A percentile compares a stretch with the other conserved stretches of the same genome.
Conservation (phyloP, 1,139 yeast species). For the Kurtzmaniella quercitrusa region DNA sequence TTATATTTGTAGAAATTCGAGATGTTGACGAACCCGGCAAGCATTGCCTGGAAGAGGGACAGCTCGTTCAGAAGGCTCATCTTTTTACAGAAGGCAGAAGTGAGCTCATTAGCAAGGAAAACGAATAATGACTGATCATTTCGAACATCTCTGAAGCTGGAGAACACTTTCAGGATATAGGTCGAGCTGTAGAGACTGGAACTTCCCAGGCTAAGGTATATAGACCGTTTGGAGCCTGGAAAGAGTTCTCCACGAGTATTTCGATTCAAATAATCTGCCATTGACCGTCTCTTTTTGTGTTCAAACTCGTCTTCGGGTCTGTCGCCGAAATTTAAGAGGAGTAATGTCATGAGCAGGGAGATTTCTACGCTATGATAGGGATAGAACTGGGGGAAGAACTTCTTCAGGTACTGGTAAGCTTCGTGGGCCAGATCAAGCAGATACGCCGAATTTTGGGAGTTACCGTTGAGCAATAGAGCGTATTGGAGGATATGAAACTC, state of each 20-base stretch:
- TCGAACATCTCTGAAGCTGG: constrained; percentile 37
- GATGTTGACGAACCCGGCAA: constrained; percentile 69
- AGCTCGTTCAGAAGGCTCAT: constrained; percentile 67
- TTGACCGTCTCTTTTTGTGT: background rate
- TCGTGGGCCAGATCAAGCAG: constrained; percentile 25
- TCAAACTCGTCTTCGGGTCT: constrained; percentile 5
- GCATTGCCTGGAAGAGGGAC: constrained; percentile 60
- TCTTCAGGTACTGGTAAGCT: constrained; percentile 56
- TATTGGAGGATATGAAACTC: constrained; percentile 61
- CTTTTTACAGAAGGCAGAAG: constrained; percentile 62
- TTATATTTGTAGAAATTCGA: constrained; percentile 69
- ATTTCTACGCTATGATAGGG: constrained; percentile 38
- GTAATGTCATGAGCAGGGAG: constrained; percentile 50
- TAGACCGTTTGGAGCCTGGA: background rate
- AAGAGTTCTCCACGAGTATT: no score
- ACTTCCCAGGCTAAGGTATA: constrained; percentile 13
- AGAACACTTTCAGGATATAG: constrained; percentile 35
- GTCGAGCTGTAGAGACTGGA: constrained; percentile 19
- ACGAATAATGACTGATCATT: constrained; percentile 27
- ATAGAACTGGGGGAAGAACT: constrained; percentile 45
- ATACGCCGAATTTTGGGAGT: constrained; percentile 10
- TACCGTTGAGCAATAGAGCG: constrained; percentile 34
- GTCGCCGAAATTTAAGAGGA: constrained; percentile 25
- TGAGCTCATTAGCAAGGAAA: constrained; percentile 47
- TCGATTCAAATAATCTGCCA: background rate